Base-by-base conservation (phyloP, 129 eudicot species). In the Logfia minima region DNA sequence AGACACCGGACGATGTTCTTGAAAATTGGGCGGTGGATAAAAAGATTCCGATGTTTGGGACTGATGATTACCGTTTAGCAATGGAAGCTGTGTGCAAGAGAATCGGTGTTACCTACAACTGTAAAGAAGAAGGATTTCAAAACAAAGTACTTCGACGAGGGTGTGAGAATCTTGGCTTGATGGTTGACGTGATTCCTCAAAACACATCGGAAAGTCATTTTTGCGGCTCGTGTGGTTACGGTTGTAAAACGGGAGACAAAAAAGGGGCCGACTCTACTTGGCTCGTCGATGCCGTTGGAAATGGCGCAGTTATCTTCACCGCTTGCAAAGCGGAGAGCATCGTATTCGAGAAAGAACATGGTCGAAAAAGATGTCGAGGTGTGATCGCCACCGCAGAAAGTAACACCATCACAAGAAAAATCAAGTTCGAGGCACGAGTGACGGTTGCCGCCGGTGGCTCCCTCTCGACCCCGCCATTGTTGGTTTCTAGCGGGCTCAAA, bases 201-300 rank as follows among this genome's bases (percentile, higher is more conserved):
- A 94, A 94, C 52, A 81, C 97, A 10, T 72, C 98, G 1, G 89
- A 86, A 72, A 31, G 82, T 83, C 98, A 94, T 77, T 91, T 79
- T 48, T 94, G 98, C 10, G 97, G 98, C 51, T 86, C 88, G 24
- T 94, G 98, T 83, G 17, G 81, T 71, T 94, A 81, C 56, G 98
- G 98, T 4, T 94, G 98, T 79, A 83, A 76, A 79, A 87, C 79
- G 3, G 97, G 98, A 35, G 97, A 87, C 13, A 94, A 94, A 53
- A 89, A 83, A 60, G 98, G 98, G 18, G 81, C 90, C 0, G 97
- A 89, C 41, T 80, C 92, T 14, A 91, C 98, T 70, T 94, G 98
- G 98, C 89, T 94, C 0, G 96, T 91, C 17, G 98, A 94, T 65
- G 97, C 97, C 0, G 93, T 94, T 4, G 72, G 56, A 17, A 77